Base-by-base conservation (phyloP, 1,284 basidiomycete genomes). In the Apiotrichum sp. region DNA sequence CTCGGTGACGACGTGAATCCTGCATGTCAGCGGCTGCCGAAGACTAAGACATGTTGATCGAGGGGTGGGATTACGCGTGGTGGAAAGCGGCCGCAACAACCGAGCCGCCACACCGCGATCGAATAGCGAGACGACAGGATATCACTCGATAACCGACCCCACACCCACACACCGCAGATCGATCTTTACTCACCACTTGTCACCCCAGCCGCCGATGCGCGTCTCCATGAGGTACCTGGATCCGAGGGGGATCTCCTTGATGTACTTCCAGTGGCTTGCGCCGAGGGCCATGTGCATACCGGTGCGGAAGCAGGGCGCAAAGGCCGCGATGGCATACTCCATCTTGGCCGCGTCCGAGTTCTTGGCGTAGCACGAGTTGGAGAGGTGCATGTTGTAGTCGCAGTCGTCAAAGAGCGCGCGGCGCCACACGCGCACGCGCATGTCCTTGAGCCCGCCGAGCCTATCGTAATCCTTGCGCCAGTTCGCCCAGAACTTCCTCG, bases 181-280 rank as follows among this genome's bases (percentile, higher is more conserved):
- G n/a, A n/a, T 13, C 2, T 6, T 33, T n/a, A 73, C 83, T 64
- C 62, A 89, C 89, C 89, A 92, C 82, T 93, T 93, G 50, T 85
- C 78, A 58, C 90, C 89, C 88, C 88, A 93, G 3, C 83, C 80
- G 4, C 78, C 85, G 14, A 87, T 74, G 35, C 74, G 79, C n/a
- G 83, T 72, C 52, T 86, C 80, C 38, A 92, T 81, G 71, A 89
- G 83, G 65, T 89, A 93, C 6, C 73, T 72, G 2, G 81, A 69
- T 13, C 88, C 77, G 47, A 89, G 83, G 0, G 88, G 84, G 44
- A 93, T 89, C 76, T 93, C 89, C 45, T 83, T 83, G 48, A 89
- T 74, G 73, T 86, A 91, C 59, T 82, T 78, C 70, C 82, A 89
- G 69, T 89, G 84, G 0, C 86, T 85, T 1, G 81, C 87, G 55